These are phyloP conservation scores for Cupressus sempervirens DNA, from an alignment of 75 land plant species.

Conservation along the genomic window DNA sequence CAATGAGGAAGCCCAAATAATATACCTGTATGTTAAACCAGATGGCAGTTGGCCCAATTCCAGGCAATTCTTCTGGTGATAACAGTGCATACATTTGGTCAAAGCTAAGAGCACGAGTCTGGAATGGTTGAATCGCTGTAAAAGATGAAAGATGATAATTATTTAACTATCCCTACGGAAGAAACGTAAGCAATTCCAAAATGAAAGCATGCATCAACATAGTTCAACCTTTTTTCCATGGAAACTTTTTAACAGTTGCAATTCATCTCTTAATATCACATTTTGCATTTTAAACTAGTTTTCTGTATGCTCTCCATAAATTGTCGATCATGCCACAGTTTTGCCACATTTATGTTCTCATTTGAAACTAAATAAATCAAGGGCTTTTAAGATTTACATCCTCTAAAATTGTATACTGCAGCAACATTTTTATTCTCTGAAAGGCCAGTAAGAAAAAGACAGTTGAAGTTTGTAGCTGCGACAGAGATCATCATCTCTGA, in stretches of 20 bases:
- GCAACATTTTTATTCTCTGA: neutral
- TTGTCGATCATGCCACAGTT: neutral
- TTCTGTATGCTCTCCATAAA: neutral
- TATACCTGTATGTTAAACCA: slow-evolving; percentile 41
- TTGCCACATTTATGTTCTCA: neutral
- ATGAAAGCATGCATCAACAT: neutral
- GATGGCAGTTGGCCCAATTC: slow-evolving; percentile 3
- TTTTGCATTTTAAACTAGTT: neutral
- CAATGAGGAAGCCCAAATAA: neutral
- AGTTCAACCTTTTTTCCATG: too few relatives aligned
- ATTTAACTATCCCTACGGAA: neutral
- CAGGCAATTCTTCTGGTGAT: neutral
- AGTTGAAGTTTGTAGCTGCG: too few relatives aligned
- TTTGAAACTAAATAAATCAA: neutral
- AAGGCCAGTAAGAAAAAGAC: neutral
- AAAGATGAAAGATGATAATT: neutral
- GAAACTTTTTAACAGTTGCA: neutral
- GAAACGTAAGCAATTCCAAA: neutral
- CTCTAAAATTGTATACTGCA: neutral
- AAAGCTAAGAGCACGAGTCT: neutral
- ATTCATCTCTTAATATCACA: neutral
- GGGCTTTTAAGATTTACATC: neutral
- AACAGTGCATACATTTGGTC: neutral
- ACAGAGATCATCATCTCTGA: too few relatives aligned
- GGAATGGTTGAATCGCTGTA: slow-evolving; percentile 3